Evolutionary conservation across 2,329 filamentous ascomycete species (phyloP).

Genomic region (Myriosclerotinia scirpicola): DNA sequence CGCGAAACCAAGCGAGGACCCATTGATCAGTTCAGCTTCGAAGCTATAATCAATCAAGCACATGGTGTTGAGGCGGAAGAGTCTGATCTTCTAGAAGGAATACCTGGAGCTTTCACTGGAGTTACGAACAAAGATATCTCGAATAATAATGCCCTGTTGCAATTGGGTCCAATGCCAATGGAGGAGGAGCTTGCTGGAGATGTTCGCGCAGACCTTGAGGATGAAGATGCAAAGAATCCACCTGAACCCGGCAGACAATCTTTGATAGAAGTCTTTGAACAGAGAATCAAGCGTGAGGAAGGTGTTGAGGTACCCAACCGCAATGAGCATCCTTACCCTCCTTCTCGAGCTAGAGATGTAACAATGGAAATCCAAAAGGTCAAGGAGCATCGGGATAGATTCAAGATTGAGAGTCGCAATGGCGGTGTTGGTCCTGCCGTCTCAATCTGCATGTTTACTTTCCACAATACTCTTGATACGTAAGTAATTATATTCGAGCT

Average conservation of each 20-base stretch:
- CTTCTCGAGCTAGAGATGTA: slow-evolving; percentile 85
- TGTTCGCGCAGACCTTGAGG: slow-evolving; percentile 80
- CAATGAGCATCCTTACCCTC: slow-evolving; percentile 79
- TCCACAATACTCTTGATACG: slow-evolving; percentile 94
- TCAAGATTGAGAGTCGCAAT: slow-evolving; percentile 80
- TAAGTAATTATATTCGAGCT: slow-evolving; percentile 47
- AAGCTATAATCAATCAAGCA: slow-evolving; percentile 57
- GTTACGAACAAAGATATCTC: slow-evolving; percentile 61
- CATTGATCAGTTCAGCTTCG: slow-evolving; percentile 63
- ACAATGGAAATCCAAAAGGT: slow-evolving; percentile 93
- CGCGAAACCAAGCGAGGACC: slow-evolving; percentile 60
- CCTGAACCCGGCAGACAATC: slow-evolving; percentile 69
- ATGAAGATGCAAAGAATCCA: slow-evolving; percentile 77
- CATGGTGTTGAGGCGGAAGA: slow-evolving; percentile 60
- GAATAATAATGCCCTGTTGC: slow-evolving; percentile 59
- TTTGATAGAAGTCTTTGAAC: slow-evolving; percentile 84
- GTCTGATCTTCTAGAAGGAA: slow-evolving; percentile 61
- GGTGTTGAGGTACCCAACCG: slow-evolving; percentile 78
- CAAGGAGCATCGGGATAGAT: slow-evolving; percentile 87
- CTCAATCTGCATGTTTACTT: slow-evolving; percentile 96
- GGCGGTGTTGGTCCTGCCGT: slow-evolving; percentile 80
- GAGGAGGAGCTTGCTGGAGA: slow-evolving; percentile 81
- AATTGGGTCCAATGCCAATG: slow-evolving; percentile 79
- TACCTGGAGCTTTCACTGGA: slow-evolving; percentile 61
- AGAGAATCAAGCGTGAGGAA: slow-evolving; percentile 85